A percentile compares a stretch with the other conserved stretches of the same genome.
Conservation (phyloP, 768 basidiomycete species). For the Hygrophorus pudorinus region DNA sequence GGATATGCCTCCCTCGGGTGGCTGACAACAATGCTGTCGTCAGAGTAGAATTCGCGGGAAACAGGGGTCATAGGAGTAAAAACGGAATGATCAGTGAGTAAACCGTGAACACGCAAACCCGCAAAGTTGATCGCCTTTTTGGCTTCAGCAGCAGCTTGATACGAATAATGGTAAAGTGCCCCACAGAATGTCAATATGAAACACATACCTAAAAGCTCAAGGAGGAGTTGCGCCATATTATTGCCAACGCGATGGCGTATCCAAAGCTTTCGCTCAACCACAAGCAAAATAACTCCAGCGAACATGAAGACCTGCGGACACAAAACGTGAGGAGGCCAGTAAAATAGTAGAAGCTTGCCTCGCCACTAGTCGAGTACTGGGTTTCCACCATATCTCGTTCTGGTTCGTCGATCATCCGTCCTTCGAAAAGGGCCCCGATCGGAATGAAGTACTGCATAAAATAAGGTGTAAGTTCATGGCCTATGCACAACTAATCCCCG, state of each 20-base stretch:
- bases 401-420: constrained; percentile 13
- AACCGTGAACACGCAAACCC: constrained; percentile 14
- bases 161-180: neutral
- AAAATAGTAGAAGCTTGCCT: constrained; percentile 6
- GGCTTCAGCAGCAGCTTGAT: constrained; percentile 12
- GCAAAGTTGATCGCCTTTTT: constrained; percentile 9
- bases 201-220: constrained; percentile 12
- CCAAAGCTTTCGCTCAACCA: constrained; percentile 9
- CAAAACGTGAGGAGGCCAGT: neutral
- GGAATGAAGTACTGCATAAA: constrained; percentile 15
- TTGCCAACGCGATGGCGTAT: constrained; percentile 4
- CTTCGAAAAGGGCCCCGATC: constrained; percentile 14
- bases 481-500: constrained; percentile 4
- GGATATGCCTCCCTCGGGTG: constrained; percentile 8
- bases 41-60: constrained; percentile 11
- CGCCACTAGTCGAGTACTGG: constrained; percentile 11
- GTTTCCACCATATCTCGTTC: constrained; percentile 8
- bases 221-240: constrained; percentile 12
- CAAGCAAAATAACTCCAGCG: constrained; percentile 10
- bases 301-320: constrained; percentile 11
- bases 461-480: no score
- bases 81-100: constrained; percentile 16
- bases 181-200: constrained; percentile 1
- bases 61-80: constrained; percentile 17
- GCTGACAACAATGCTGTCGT: constrained; percentile 12